These are phyloP conservation scores for Solanum pinnatisectum DNA, from an alignment of 257 asterid genomes.

Conservation along the genomic window DNA sequence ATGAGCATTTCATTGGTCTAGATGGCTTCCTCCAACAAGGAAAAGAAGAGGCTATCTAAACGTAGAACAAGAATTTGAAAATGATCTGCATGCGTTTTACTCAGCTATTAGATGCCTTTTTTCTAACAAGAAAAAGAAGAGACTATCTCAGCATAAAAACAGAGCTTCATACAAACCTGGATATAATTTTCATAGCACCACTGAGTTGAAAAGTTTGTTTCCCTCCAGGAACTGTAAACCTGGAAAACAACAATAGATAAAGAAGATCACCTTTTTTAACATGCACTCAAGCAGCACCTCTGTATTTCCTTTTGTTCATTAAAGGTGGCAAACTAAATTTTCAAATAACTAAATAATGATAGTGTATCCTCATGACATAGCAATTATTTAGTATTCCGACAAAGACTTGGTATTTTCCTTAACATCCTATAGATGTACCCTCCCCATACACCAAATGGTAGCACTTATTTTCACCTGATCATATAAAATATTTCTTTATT, in stretches of 20 bases:
- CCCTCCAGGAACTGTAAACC: slow-evolving; percentile 91
- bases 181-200: slow-evolving; percentile 95
- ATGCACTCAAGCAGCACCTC: not conserved
- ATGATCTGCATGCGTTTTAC: not conserved
- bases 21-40: not conserved
- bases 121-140: not conserved
- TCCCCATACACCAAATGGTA: not conserved
- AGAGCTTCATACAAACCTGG: slow-evolving; percentile 32
- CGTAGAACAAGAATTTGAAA: not conserved
- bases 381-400: not conserved
- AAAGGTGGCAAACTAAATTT: not conserved
- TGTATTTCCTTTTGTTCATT: not conserved
- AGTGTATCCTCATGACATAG: not conserved
- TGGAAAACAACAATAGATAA: slow-evolving; percentile 3
- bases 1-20: not conserved
- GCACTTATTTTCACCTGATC: not conserved
- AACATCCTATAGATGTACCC: not conserved
- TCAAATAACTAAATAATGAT: not conserved
- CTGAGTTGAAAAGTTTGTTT: slow-evolving; percentile 78
- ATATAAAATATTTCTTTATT: not conserved
- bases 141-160: not conserved
- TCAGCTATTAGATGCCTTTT: not conserved
- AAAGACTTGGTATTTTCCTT: not conserved
- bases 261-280: not conserved
- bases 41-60: not conserved